These are phyloP conservation scores for Carex myosuroides DNA, from an alignment of 176 grass and related monocot species.

Conservation along the genomic window DNA sequence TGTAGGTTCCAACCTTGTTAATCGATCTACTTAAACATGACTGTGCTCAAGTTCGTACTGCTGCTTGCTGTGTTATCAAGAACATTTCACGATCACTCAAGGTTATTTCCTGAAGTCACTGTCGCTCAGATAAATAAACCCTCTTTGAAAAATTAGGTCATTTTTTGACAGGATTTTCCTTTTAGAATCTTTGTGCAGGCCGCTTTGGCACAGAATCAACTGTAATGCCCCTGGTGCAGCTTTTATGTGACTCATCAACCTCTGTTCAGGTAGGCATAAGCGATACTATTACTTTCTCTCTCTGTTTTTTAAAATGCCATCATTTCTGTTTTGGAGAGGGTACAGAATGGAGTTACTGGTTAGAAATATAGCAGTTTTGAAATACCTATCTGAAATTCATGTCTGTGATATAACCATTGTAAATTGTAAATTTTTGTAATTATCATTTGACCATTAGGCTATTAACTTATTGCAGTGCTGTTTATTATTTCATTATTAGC, in stretches of 20 bases:
- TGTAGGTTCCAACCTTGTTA: slow-evolving; percentile 66
- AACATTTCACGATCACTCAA: slow-evolving; percentile 92
- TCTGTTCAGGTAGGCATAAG: slow-evolving; percentile 65
- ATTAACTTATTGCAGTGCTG: background rate
- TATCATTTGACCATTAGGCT: background rate
- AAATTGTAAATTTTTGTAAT: background rate
- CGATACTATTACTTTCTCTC: background rate
- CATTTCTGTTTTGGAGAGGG: background rate
- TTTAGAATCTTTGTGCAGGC: slow-evolving; percentile 83
- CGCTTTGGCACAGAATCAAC: slow-evolving; percentile 63
- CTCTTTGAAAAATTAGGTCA: slow-evolving; percentile 18
- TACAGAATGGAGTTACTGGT: background rate
- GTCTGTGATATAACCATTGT: background rate
- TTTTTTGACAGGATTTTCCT: slow-evolving; percentile 25
- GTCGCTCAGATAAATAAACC: background rate
- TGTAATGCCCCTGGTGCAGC: slow-evolving; percentile 57
- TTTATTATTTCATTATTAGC: background rate
- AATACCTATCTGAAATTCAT: background rate
- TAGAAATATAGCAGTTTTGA: background rate
- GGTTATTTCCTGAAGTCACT: slow-evolving; percentile 25
- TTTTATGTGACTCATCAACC: slow-evolving; percentile 64
- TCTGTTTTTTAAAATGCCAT: background rate
- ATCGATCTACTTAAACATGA: slow-evolving; percentile 81
- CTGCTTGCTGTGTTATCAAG: slow-evolving; percentile 83
- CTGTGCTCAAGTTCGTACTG: slow-evolving; percentile 68